A percentile compares a stretch with the other conserved stretches of the same genome.
phyloP scores from a whole-genome alignment of 371 early-diverging fungal genomes.

The Smittium culicis region DNA sequence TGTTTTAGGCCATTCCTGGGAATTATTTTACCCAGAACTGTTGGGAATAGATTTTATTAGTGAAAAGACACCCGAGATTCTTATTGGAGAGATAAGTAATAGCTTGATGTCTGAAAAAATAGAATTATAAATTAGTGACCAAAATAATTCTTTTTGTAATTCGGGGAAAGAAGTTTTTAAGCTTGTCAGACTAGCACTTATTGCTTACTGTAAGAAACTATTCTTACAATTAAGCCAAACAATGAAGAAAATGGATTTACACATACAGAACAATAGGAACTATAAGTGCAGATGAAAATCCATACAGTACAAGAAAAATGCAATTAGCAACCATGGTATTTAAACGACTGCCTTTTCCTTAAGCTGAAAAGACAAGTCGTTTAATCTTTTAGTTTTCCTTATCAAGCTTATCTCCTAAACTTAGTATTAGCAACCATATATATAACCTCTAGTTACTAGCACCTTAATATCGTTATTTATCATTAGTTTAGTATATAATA shows the following conservation, averaged over 20 bases:
- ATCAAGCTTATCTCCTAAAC: no score
- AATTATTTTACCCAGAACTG: slow-evolving; percentile 41
- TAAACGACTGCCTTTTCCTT: no score
- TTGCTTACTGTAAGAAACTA: no score
- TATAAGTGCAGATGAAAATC: no score
- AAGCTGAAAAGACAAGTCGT: no score
- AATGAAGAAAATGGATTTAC: slow-evolving; percentile 21
- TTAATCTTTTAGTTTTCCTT: no score
- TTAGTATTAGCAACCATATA: no score
- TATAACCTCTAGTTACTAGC: no score
- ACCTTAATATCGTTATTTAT: no score
- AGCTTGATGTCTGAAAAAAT: slow-evolving; percentile 6
- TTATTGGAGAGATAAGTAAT: neutral
- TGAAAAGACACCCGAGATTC: slow-evolving; percentile 30
- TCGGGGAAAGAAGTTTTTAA: slow-evolving; percentile 59
- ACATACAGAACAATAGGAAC: slow-evolving; percentile 27
- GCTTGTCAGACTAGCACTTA: slow-evolving; percentile 43
- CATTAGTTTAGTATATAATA: no score
- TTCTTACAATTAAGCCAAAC: slow-evolving; percentile 37
- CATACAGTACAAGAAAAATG: no score
- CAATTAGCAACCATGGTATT: no score
- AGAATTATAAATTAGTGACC: slow-evolving; percentile 31
- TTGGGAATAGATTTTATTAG: slow-evolving; percentile 38
- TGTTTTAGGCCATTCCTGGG: slow-evolving; percentile 44
- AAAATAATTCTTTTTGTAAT: slow-evolving; percentile 33